Percentiles rank a stretch among this genome's conserved stretches.
phyloP scores from a whole-genome alignment of 371 early-diverging fungal genomes.

The Lichtheimia ornata region DNA sequence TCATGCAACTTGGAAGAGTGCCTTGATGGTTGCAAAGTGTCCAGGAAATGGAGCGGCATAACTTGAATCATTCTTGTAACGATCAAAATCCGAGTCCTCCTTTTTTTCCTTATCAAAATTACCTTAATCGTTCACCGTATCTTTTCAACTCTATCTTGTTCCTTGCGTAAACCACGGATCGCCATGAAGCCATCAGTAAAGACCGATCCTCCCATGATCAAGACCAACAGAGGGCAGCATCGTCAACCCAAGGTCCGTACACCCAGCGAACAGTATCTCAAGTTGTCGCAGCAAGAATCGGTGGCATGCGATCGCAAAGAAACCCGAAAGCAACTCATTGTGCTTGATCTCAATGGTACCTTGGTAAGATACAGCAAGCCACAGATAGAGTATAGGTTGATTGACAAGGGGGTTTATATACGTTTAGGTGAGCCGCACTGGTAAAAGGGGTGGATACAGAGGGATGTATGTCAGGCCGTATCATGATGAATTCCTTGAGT shows the following conservation, averaged over 20 bases:
- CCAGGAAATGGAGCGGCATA: too few relatives aligned
- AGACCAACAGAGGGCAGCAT: too few relatives aligned
- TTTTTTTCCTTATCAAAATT: too few relatives aligned
- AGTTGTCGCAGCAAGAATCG: conserved; percentile 7
- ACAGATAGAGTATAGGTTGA: background rate
- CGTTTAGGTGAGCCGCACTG: conserved; percentile 3
- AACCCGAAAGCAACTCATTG: conserved; percentile 37
- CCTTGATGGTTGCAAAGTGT: too few relatives aligned
- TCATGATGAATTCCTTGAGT: conserved; percentile 59
- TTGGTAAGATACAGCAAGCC: conserved; percentile 35
- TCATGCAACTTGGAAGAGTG: too few relatives aligned
- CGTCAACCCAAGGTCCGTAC: background rate
- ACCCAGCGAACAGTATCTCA: conserved; percentile 1
- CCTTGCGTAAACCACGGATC: too few relatives aligned
- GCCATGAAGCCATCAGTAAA: too few relatives aligned
- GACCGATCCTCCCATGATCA: too few relatives aligned
- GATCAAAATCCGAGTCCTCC: too few relatives aligned
- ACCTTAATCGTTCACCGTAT: too few relatives aligned
- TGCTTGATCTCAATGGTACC: conserved; percentile 79
- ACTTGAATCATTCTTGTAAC: too few relatives aligned
- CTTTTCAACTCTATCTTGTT: too few relatives aligned
- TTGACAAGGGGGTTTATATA: background rate
- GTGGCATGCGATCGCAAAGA: background rate
- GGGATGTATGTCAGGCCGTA: conserved; percentile 58
- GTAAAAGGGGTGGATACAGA: conserved; percentile 5